phyloP scores from a whole-genome alignment of 2,329 filamentous ascomycete genomes.

The Aspergillus vadensis region DNA sequence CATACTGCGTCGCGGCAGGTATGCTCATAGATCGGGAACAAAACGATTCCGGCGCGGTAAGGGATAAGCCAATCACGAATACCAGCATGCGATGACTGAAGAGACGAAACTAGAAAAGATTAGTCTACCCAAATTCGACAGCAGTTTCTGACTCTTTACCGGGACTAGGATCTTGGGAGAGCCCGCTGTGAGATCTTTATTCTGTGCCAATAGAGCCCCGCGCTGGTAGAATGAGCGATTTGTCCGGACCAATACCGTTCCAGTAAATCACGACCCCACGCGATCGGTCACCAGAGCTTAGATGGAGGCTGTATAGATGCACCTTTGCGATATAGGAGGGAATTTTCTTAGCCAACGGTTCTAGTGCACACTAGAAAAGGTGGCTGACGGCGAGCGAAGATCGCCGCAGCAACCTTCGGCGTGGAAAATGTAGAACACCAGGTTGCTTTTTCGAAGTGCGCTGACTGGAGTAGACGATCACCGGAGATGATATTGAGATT shows the following conservation, averaged over 20 bases:
- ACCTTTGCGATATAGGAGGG: slow-evolving; percentile 11
- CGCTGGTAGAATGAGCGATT: slow-evolving; percentile 15
- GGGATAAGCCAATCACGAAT: neutral
- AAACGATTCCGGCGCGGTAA: neutral
- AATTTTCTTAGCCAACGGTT: slow-evolving; percentile 1
- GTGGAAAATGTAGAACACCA: neutral
- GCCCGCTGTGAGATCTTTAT: neutral
- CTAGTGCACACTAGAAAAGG: neutral
- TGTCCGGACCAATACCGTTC: slow-evolving; percentile 14
- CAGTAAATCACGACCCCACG: slow-evolving; percentile 12
- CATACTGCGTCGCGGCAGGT: slow-evolving; percentile 16
- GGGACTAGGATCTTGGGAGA: neutral
- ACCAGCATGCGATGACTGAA: neutral
- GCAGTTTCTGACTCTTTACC: neutral
- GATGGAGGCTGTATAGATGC: neutral
- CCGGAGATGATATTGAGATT: neutral
- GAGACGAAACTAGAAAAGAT: neutral
- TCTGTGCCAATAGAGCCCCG: neutral
- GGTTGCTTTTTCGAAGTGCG: neutral
- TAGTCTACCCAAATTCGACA: neutral
- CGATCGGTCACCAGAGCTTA: slow-evolving; percentile 3
- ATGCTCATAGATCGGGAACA: neutral
- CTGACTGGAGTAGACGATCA: neutral
- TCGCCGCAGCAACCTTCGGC: neutral
- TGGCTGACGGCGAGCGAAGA: neutral